Base-by-base conservation (phyloP, 805 yeast genomes). In the Soucietia sequanensis region DNA sequence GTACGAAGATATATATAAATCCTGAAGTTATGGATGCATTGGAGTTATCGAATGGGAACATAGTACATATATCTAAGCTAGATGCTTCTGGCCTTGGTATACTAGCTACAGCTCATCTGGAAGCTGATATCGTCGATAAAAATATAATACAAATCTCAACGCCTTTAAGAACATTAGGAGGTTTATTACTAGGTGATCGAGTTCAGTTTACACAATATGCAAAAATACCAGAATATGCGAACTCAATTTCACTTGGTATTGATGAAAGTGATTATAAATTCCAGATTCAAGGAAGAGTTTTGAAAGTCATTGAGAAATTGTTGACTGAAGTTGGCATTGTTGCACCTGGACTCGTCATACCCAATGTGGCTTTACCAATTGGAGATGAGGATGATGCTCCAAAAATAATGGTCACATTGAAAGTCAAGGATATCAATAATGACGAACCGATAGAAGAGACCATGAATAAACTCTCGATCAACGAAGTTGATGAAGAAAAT, bases 281-380 rank as follows among this genome's bases (percentile, higher is more conserved):
- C 6, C 9, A 23, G 3, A 6, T 34, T 8, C 41, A 38, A 15
- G 37, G 44, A 23, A 43, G n/a, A n/a, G n/a, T n/a, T n/a, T n/a
- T n/a, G n/a, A 23, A 31, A 14, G 25, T 32, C 33, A 33, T 56
- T 17, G 72, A 63, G 32, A 70, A 72, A 25, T 41, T 67, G 1
- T 43, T 81, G 7, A 60, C 67, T 31, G 81, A 80, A 17, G 61
- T 73, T 20, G 89, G 90, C 0, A 50, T 85, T 6, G 42, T 84
- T 1, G 75, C 75, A 50, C 81, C 88, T 1, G 83, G 83, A 6
- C 60, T 73, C 61, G 43, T 41, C 13, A 57, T 69, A 29, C 39
- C 45, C 4, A 47, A 56, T 8, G 44, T 59, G 17, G 35, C 33
- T 3, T 15, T 55, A 23, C 26, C 27, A 4, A 30, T 29, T 4